phyloP scores from a whole-genome alignment of 2,329 filamentous ascomycete genomes.

The Penicillium sp. region DNA sequence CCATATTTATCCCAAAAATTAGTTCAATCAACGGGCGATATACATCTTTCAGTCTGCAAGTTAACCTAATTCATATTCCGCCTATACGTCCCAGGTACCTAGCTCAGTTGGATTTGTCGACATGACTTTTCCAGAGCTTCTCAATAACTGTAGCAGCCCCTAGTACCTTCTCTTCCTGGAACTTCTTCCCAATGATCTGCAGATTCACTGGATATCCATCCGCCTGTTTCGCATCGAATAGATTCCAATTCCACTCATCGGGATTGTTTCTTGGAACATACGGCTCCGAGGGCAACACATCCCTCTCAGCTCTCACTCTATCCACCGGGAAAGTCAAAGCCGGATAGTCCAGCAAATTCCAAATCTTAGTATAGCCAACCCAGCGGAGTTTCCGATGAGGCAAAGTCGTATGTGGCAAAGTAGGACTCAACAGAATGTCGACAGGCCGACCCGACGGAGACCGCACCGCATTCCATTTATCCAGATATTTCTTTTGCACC shows the following conservation, averaged over 20 bases:
- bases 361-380: constrained; percentile 61
- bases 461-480: constrained; percentile 55
- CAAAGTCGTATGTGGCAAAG: constrained; percentile 59
- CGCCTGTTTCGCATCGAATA: constrained; percentile 47
- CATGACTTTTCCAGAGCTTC: constrained; percentile 22
- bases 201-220: constrained; percentile 52
- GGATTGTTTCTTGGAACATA: constrained; percentile 51
- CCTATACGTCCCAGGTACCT: neutral
- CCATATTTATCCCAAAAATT: neutral
- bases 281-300: constrained; percentile 35
- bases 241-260: constrained; percentile 53
- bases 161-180: constrained; percentile 57
- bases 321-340: constrained; percentile 58
- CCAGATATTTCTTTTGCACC: constrained; percentile 56
- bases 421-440: constrained; percentile 58
- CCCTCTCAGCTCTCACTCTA: constrained; percentile 42
- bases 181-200: constrained; percentile 52
- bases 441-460: constrained; percentile 49
- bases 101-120: neutral
- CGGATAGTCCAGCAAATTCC: constrained; percentile 63
- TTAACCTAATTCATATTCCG: neutral
- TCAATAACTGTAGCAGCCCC: constrained; percentile 40
- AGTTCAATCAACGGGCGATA: neutral
- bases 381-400: constrained; percentile 46
- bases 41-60: neutral